Percentiles rank a stretch among this genome's conserved stretches.
Conservation (phyloP, 2,329 filamentous ascomycete species). For the Rutstroemia sp. region DNA sequence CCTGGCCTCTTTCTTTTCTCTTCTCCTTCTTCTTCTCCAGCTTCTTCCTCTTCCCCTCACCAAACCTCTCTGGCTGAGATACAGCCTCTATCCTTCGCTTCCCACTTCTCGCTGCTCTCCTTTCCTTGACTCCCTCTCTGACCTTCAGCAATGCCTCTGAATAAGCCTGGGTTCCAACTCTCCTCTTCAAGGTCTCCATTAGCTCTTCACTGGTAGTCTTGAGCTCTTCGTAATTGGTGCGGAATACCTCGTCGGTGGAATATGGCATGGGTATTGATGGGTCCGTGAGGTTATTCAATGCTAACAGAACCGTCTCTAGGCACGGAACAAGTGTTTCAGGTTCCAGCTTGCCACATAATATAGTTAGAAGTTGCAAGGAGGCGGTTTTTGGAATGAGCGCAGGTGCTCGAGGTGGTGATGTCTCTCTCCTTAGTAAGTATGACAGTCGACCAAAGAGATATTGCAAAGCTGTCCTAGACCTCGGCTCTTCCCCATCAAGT, state of each 20-base stretch:
- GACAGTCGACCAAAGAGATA: constrained; percentile 76
- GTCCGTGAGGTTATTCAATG: constrained; percentile 80
- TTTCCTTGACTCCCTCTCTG: constrained; percentile 61
- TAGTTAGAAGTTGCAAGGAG: constrained; percentile 66
- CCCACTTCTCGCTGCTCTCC: constrained; percentile 64
- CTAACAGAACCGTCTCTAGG: constrained; percentile 56
- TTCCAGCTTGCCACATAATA: constrained; percentile 57
- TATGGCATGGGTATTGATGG: constrained; percentile 64
- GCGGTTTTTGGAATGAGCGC: constrained; percentile 68
- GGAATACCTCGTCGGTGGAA: constrained; percentile 64
- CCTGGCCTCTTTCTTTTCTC: constrained; percentile 68
- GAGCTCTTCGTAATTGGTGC: constrained; percentile 60
- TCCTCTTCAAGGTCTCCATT: constrained; percentile 77
- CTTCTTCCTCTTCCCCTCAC: constrained; percentile 73
- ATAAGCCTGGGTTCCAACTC: constrained; percentile 73
- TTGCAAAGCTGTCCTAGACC: constrained; percentile 47
- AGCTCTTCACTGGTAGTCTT: constrained; percentile 67
- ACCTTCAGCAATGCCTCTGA: constrained; percentile 67
- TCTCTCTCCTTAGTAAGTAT: constrained; percentile 70
- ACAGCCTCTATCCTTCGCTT: constrained; percentile 91
- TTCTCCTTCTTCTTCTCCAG: constrained; percentile 77
- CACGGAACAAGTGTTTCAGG: constrained; percentile 50
- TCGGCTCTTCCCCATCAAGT: constrained; percentile 12
- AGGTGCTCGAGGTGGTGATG: constrained; percentile 50
- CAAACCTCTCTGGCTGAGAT: constrained; percentile 69